Conservation (phyloP, 139 green algal species). For the Axilococcus clingmanii region DNA sequence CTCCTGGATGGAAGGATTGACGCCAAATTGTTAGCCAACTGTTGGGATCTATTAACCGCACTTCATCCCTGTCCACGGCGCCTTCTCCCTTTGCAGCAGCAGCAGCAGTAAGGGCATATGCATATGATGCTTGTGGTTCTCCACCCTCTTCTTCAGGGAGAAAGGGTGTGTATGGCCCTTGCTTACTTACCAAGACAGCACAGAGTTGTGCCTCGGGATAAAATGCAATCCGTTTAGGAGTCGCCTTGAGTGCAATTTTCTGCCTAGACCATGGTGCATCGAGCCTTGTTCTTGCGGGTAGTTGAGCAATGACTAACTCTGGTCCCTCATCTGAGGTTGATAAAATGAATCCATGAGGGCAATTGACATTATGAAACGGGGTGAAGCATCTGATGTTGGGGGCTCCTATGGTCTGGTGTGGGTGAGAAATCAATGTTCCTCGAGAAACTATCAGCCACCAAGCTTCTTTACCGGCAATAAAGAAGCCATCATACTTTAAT, state of each 20-base stretch:
- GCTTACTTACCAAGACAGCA: constrained; percentile 32
- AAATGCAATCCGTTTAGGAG: constrained; percentile 39
- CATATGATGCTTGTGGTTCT: constrained; percentile 36
- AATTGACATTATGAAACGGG: constrained; percentile 86
- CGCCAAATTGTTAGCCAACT: constrained; percentile 25
- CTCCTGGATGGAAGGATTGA: constrained; percentile 40
- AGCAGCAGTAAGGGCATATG: constrained; percentile 17
- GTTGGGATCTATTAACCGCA: constrained; percentile 36
- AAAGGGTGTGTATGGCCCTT: constrained; percentile 23
- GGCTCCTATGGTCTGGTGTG: constrained; percentile 20
- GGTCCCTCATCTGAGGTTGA: not conserved
- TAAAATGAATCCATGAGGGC: constrained; percentile 55
- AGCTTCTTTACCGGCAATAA: constrained; percentile 39
- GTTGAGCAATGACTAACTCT: constrained; percentile 55
- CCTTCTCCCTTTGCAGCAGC: constrained; percentile 5
- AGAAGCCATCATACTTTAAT: constrained; percentile 14
- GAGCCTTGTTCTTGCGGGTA: constrained; percentile 55
- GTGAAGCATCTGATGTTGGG: constrained; percentile 47
- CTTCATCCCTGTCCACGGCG: constrained; percentile 25
- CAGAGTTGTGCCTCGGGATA: constrained; percentile 51
- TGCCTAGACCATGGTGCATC: constrained; percentile 59
- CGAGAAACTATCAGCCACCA: constrained; percentile 61
- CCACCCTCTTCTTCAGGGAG: constrained; percentile 52
- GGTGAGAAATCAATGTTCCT: constrained; percentile 48
- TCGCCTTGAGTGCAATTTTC: constrained; percentile 48